Evolutionary conservation across 352 stramenopile genomes (phyloP).

Genomic region (Phytophthora crassamura): DNA sequence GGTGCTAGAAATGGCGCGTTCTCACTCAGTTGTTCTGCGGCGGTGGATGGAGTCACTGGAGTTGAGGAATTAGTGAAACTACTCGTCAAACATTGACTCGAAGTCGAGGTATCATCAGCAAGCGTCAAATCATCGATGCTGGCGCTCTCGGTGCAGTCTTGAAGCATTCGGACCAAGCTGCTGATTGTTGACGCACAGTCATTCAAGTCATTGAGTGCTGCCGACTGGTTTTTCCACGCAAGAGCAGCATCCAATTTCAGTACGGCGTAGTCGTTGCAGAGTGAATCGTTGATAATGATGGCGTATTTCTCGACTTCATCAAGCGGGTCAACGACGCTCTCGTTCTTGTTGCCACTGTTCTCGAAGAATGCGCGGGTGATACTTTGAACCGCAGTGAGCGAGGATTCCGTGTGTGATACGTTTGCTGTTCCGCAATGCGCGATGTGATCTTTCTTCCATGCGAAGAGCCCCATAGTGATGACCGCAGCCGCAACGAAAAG

Average conservation of each 20-base stretch:
- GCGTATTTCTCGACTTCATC: conserved; percentile 40
- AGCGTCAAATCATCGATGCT: conserved; percentile 1
- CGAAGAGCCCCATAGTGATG: conserved; percentile 44
- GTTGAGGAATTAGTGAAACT: conserved; percentile 20
- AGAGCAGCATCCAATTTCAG: conserved; percentile 26
- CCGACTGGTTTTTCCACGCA: conserved; percentile 44
- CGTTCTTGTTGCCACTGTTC: conserved; percentile 37
- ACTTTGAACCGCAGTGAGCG: conserved; percentile 27
- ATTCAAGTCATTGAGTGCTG: conserved; percentile 21
- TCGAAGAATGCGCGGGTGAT: conserved; percentile 36
- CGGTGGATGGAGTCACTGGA: conserved; percentile 16
- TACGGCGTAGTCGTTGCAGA: conserved; percentile 38
- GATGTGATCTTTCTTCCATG: conserved; percentile 54
- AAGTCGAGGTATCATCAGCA: conserved; percentile 18
- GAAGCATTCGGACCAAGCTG: conserved; percentile 40
- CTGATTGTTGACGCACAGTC: conserved; percentile 33
- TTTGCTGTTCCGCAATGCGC: conserved; percentile 14
- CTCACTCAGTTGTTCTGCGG: conserved; percentile 18
- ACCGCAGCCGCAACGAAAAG: conserved; percentile 39
- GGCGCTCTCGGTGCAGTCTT: conserved; percentile 30
- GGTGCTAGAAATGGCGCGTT: conserved; percentile 28
- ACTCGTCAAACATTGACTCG: conserved; percentile 32
- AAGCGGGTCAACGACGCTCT: conserved; percentile 28
- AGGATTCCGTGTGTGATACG: neutral
- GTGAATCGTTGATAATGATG: conserved; percentile 40